Conservation (phyloP, 139 green algal species). For the Chlamydomonas sp. region DNA sequence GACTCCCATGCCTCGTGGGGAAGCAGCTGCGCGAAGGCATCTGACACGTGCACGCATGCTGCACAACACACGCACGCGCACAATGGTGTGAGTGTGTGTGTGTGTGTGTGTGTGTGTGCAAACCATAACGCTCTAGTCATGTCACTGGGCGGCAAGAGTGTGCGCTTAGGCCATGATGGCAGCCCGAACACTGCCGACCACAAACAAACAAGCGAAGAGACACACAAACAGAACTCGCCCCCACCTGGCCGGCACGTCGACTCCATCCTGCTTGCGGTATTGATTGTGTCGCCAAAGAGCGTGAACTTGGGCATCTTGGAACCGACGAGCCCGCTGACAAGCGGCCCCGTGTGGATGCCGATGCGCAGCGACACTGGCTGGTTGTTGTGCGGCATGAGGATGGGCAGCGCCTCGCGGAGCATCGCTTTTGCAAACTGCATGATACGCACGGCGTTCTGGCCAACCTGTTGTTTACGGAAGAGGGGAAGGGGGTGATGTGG, state of each 20-base stretch:
- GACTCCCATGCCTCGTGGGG: slow-evolving; percentile 30
- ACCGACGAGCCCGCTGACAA: slow-evolving; percentile 35
- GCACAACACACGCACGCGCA: no score
- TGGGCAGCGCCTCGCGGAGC: slow-evolving; percentile 30
- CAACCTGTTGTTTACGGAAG: no score
- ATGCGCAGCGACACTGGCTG: slow-evolving; percentile 35
- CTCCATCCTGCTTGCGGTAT: slow-evolving; percentile 35
- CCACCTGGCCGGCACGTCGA: slow-evolving; percentile 24
- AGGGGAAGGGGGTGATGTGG: no score
- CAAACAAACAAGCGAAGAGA: no score
- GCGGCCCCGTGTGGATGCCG: slow-evolving; percentile 36
- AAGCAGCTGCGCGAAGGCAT: slow-evolving; percentile 27
- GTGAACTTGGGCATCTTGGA: slow-evolving; percentile 51
- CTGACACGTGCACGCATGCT: slow-evolving; percentile 44
- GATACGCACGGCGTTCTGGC: slow-evolving; percentile 27
- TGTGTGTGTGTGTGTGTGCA: no score
- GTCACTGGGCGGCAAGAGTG: no score
- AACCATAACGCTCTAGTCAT: no score
- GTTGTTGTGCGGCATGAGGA: slow-evolving; percentile 39
- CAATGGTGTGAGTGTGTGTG: no score
- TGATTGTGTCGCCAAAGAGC: slow-evolving; percentile 41
- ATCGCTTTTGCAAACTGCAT: slow-evolving; percentile 43
- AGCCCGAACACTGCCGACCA: no score
- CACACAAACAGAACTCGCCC: no score
- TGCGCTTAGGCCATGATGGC: no score